phyloP scores from a whole-genome alignment of 2,329 filamentous ascomycete species.

The Berkeleyomyces basicola region DNA sequence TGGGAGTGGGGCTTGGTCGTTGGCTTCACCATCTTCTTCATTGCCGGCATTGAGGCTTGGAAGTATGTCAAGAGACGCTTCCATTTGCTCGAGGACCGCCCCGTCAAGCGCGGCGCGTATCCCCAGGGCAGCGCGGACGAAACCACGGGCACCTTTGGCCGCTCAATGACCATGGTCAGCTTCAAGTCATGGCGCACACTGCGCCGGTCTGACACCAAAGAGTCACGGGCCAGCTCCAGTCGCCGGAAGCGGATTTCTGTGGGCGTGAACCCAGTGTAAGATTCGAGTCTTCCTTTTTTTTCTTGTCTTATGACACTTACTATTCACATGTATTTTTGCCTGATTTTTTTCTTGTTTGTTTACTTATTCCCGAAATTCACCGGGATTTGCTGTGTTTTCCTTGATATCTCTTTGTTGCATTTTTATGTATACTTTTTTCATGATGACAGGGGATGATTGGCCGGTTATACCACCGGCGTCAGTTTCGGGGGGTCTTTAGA shows the following conservation, averaged over 20 bases:
- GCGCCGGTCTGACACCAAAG: constrained; percentile 26
- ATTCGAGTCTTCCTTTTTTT: background rate
- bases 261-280: background rate
- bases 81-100: constrained; percentile 34
- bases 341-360: background rate
- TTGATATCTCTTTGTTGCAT: background rate
- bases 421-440: background rate
- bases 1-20: constrained; percentile 64
- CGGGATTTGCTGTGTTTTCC: background rate
- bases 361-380: background rate
- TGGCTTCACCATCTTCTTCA: constrained; percentile 45
- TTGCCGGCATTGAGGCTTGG: constrained; percentile 53
- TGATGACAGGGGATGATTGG: background rate
- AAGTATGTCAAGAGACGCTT: constrained; percentile 48
- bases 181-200: constrained; percentile 31
- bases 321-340: background rate
- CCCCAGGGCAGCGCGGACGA: constrained; percentile 35
- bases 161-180: constrained; percentile 35
- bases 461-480: background rate
- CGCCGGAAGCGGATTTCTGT: background rate
- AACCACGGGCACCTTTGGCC: constrained; percentile 23
- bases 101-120: constrained; percentile 34
- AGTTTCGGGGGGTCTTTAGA: background rate
- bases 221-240: constrained; percentile 17
- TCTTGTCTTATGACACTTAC: background rate